These are phyloP conservation scores for Acacia pycnantha DNA, from an alignment of 331 rosid species.

Conservation along the genomic window DNA sequence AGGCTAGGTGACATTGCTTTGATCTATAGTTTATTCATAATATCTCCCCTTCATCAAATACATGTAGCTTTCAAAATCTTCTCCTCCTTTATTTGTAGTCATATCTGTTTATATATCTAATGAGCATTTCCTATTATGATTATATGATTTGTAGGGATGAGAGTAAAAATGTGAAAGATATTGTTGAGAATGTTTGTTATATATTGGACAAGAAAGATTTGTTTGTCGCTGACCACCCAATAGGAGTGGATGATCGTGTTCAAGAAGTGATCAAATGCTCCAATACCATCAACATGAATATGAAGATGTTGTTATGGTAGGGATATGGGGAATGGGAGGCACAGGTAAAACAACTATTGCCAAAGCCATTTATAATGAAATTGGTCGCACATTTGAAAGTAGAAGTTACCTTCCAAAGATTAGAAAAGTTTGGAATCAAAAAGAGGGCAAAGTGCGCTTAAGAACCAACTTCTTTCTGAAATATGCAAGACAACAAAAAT, in stretches of 20 bases:
- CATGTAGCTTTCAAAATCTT: background rate
- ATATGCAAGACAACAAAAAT: background rate
- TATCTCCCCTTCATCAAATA: too few species aligned
- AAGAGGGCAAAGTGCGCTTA: background rate
- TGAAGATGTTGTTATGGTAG: background rate
- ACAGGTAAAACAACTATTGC: background rate
- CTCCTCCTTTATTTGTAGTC: background rate
- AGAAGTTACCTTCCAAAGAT: background rate
- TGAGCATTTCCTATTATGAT: background rate
- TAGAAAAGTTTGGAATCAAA: background rate
- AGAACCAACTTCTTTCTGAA: background rate
- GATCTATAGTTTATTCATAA: too few species aligned
- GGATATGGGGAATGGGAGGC: background rate
- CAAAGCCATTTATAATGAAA: background rate
- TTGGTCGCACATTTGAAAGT: background rate
- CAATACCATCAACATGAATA: background rate
- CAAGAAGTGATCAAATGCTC: background rate
- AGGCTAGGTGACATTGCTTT: too few species aligned
- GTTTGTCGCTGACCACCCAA: background rate
- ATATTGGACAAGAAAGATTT: background rate
- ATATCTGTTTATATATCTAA: background rate
- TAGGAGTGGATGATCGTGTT: background rate
- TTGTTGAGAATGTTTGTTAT: background rate
- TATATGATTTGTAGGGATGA: background rate
- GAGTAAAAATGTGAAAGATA: background rate